Percentiles rank a stretch among this genome's conserved stretches.
Evolutionary conservation across 257 asterid species (phyloP).

Genomic region (Rubia yunnanensis): DNA sequence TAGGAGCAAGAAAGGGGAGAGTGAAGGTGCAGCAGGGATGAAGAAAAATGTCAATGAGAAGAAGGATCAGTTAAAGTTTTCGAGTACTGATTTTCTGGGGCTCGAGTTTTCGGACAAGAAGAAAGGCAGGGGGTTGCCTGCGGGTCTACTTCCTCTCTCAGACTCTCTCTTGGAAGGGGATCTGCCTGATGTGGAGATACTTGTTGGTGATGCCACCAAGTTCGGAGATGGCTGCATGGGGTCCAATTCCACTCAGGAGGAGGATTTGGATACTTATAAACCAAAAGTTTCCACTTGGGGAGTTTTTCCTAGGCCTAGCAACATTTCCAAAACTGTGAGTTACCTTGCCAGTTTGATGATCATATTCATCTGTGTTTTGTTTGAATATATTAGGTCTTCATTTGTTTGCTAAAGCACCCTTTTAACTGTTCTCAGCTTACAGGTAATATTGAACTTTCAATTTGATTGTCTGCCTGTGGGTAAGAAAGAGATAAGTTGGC

Average conservation of each 20-base stretch:
- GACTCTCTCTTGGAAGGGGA: slow-evolving; percentile 57
- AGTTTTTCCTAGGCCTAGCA: slow-evolving; percentile 77
- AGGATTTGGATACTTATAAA: slow-evolving; percentile 47
- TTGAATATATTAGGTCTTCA: neutral
- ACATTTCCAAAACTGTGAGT: slow-evolving; percentile 78
- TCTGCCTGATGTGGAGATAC: slow-evolving; percentile 70
- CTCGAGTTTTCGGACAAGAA: slow-evolving; percentile 76
- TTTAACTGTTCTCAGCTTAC: neutral
- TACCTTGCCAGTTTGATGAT: slow-evolving; percentile 2
- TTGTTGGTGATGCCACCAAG: slow-evolving; percentile 66
- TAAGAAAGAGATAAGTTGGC: neutral
- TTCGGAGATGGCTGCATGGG: slow-evolving; percentile 34
- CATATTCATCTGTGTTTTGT: neutral
- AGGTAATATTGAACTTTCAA: neutral
- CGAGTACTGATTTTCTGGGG: slow-evolving; percentile 78
- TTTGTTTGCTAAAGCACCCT: neutral
- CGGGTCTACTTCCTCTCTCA: slow-evolving; percentile 56
- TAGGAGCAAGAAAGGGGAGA: slow-evolving; percentile 29
- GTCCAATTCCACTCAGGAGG: slow-evolving; percentile 23
- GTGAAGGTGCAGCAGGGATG: slow-evolving; percentile 25
- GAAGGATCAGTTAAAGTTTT: slow-evolving; percentile 39
- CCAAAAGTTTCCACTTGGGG: slow-evolving; percentile 99
- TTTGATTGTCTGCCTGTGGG: neutral
- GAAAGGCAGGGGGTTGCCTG: slow-evolving; percentile 58
- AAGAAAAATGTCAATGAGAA: slow-evolving; percentile 28